Conservation (phyloP, 345 rosid species). For the Syzygium jambos region DNA sequence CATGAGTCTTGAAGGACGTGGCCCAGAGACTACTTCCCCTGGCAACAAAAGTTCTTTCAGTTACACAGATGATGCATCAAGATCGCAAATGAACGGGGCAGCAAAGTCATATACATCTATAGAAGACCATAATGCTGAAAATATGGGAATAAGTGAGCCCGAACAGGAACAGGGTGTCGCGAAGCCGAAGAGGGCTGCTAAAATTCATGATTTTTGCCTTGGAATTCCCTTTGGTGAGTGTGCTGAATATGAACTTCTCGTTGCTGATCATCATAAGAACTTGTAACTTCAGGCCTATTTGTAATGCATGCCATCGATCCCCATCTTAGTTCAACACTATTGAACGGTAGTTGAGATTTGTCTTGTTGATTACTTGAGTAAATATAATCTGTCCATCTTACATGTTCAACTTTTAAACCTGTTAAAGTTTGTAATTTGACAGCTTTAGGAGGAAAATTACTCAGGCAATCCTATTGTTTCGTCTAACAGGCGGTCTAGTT, state of each 20-base stretch:
- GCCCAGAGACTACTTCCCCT: constrained; percentile 16
- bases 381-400: not conserved
- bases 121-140: constrained; percentile 15
- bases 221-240: constrained; percentile 94
- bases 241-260: not conserved
- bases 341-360: not conserved
- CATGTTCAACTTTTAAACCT: not conserved
- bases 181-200: constrained; percentile 41
- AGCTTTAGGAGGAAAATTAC: not conserved
- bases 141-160: constrained; percentile 7
- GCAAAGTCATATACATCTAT: constrained; percentile 6
- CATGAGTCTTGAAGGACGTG: constrained; percentile 40
- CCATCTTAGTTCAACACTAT: not conserved
- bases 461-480: not conserved
- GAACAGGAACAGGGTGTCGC: constrained; percentile 24
- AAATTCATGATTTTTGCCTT: constrained; percentile 88
- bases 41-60: constrained; percentile 20
- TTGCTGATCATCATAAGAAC: not conserved
- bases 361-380: not conserved
- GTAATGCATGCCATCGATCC: not conserved
- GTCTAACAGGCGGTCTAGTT: constrained; percentile 55
- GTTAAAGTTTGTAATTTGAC: not conserved
- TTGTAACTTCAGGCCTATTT: not conserved
- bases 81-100: not conserved
- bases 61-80: constrained; percentile 33